Percentiles rank a stretch among this genome's conserved stretches.
These are phyloP conservation scores for Pythium plurisporium DNA, from an alignment of 352 stramenopile genomes.

Conservation along the genomic window DNA sequence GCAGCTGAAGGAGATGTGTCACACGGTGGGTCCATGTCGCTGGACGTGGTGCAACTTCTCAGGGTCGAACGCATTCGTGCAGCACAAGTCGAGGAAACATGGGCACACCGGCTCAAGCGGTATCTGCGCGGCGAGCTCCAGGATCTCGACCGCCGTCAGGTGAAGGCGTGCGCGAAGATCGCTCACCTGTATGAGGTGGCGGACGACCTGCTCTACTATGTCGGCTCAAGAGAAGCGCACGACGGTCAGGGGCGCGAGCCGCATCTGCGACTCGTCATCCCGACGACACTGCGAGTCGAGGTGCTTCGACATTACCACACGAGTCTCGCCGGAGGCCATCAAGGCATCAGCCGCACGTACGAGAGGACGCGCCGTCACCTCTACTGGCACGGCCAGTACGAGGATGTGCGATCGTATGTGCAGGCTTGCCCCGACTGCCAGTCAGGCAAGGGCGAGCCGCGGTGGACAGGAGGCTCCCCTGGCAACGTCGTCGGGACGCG, in stretches of 20 bases:
- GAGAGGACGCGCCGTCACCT: background rate
- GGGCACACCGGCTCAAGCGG: background rate
- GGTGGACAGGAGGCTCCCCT: background rate
- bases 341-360: slow-evolving; percentile 17
- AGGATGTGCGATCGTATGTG: slow-evolving; percentile 5
- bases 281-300: slow-evolving; percentile 11
- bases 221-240: background rate
- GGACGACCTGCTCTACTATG: slow-evolving; percentile 7
- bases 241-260: background rate
- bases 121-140: background rate
- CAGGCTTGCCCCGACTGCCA: slow-evolving; percentile 17
- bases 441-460: slow-evolving; percentile 13
- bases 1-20: too few species aligned
- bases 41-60: background rate
- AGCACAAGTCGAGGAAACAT: slow-evolving; percentile 1
- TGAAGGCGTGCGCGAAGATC: background rate
- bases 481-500: slow-evolving; percentile 18
- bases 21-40: background rate
- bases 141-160: too few species aligned
- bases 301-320: slow-evolving; percentile 20
- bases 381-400: slow-evolving; percentile 15
- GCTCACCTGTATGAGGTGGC: slow-evolving; percentile 6
- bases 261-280: slow-evolving; percentile 7
- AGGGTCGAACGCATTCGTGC: background rate
- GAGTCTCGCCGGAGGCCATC: slow-evolving; percentile 21